These are phyloP conservation scores for Soucietia sequanensis DNA, from an alignment of 805 yeast species.

Conservation along the genomic window DNA sequence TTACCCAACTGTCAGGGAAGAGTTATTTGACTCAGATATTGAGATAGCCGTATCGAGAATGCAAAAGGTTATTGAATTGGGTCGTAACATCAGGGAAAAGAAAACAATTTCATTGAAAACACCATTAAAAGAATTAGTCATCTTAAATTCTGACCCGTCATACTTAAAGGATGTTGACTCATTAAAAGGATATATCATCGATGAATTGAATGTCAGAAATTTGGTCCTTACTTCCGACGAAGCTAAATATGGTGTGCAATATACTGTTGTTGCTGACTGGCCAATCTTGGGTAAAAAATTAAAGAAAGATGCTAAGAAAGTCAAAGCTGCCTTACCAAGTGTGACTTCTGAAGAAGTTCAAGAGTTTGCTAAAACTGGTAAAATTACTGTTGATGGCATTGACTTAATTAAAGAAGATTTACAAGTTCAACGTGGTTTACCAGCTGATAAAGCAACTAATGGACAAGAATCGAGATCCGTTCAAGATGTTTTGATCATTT, in stretches of 20 bases:
- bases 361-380: slow-evolving; percentile 66
- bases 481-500: slow-evolving; percentile 82
- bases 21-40: slow-evolving; percentile 75
- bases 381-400: slow-evolving; percentile 85
- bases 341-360: slow-evolving; percentile 83
- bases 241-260: slow-evolving; percentile 85
- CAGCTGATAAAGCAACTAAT: slow-evolving; percentile 56
- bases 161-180: slow-evolving; percentile 79
- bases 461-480: slow-evolving; percentile 90
- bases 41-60: slow-evolving; percentile 89
- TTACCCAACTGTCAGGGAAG: slow-evolving; percentile 84
- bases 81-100: slow-evolving; percentile 96
- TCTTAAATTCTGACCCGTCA: slow-evolving; percentile 72
- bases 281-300: slow-evolving; percentile 96
- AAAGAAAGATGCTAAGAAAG: slow-evolving; percentile 89
- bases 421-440: slow-evolving; percentile 85
- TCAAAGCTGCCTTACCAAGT: slow-evolving; percentile 87
- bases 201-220: slow-evolving; percentile 91
- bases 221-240: slow-evolving; percentile 87
- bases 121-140: slow-evolving; percentile 85
- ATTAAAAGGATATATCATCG: slow-evolving; percentile 74
- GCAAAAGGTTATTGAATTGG: slow-evolving; percentile 96
- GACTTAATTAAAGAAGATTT: slow-evolving; percentile 84
- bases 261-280: slow-evolving; percentile 98
- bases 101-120: slow-evolving; percentile 90